phyloP scores from a whole-genome alignment of 805 yeast species.

The Clavispora fructus region DNA sequence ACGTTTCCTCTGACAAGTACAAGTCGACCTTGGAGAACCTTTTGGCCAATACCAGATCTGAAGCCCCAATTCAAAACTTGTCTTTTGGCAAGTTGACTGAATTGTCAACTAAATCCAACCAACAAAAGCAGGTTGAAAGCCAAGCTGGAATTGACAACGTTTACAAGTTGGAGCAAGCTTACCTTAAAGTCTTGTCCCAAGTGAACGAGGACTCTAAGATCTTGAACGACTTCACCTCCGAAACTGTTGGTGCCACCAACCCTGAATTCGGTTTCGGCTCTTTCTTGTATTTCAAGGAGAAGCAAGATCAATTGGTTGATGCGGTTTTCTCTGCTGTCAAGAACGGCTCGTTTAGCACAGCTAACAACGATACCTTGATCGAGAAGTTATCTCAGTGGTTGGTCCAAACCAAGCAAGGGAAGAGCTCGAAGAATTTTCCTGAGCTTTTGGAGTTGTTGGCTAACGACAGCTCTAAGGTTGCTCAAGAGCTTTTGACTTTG shows the following conservation, averaged over 20 bases:
- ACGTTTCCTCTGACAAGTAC: constrained; percentile 35
- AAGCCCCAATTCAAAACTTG: constrained; percentile 57
- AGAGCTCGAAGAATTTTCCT: constrained; percentile 24
- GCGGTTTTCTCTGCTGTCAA: constrained; percentile 44
- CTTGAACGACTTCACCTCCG: constrained; percentile 52
- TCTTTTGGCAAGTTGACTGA: constrained; percentile 47
- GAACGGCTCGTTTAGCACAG: constrained; percentile 38
- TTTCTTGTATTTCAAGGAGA: constrained; percentile 53
- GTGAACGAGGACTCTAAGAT: constrained; percentile 53
- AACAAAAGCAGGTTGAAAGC: constrained; percentile 15
- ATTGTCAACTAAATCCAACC: constrained; percentile 24
- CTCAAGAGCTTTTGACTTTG: constrained; percentile 42
- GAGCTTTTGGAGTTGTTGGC: constrained; percentile 35
- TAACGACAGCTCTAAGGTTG: constrained; percentile 36
- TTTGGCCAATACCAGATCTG: constrained; percentile 46
- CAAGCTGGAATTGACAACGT: constrained; percentile 44
- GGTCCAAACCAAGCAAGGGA: constrained; percentile 39
- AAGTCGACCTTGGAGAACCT: constrained; percentile 43
- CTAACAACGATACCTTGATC: constrained; percentile 44
- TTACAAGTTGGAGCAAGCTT: constrained; percentile 62
- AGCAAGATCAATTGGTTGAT: constrained; percentile 40
- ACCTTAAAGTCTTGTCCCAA: constrained; percentile 69
- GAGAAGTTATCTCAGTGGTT: constrained; percentile 69
- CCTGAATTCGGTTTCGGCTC: constrained; percentile 91
- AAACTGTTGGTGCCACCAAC: constrained; percentile 43